Evolutionary conservation across 106 monocot genomes (phyloP), one percentile per base, ranked within the genome.

Genomic region (Dactylorhiza incarnata): DNA sequence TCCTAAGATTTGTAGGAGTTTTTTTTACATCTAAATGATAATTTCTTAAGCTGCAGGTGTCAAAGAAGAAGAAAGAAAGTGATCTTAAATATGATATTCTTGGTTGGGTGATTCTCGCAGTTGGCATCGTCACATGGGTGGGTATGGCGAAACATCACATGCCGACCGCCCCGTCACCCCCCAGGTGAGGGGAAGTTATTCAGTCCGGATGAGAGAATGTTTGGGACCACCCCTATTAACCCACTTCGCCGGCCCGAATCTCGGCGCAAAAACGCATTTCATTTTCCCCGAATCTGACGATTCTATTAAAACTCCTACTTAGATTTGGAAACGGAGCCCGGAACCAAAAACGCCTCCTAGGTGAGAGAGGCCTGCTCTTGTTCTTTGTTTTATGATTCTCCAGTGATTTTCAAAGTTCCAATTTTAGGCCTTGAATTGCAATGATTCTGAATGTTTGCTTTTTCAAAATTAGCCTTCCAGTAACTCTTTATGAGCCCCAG

Each of bases 31-130:
- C 29, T 66, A 24, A 66, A 66, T 66, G 12, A 37, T 37, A 37
- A 9, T 66, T 44, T 70, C 69, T 46, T 14, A 17, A 45, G 59
- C 23, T 71, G 9, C 45, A 81, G 81, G 56, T 47, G 14, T 71
- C 68, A 3, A 81, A 81, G 68, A 82, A 78, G 48, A 82, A 82
- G 77, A 73, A 78, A 49, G 29, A 54, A 13, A 54, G 66, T 74
- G 82, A 82, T 78, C 77, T 82, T 14, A 82, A 73, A 59, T 82
- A 82, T 74, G 82, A 82, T 47, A 82, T 82, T 54, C 77, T 82
- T 49, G 82, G 82, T n/a, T 82, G 82, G 82, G 77, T 82, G 19
- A 82, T 82, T 78, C 82, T 77, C 15, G 82, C 77, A 7, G 67
- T 82, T 7, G 78, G 71, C 19, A 37, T 78, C 66, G 13, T 82